Percentiles rank a stretch among this genome's conserved stretches.
Conservation (phyloP, 2,329 filamentous ascomycete species). For the Venturia asperata region DNA sequence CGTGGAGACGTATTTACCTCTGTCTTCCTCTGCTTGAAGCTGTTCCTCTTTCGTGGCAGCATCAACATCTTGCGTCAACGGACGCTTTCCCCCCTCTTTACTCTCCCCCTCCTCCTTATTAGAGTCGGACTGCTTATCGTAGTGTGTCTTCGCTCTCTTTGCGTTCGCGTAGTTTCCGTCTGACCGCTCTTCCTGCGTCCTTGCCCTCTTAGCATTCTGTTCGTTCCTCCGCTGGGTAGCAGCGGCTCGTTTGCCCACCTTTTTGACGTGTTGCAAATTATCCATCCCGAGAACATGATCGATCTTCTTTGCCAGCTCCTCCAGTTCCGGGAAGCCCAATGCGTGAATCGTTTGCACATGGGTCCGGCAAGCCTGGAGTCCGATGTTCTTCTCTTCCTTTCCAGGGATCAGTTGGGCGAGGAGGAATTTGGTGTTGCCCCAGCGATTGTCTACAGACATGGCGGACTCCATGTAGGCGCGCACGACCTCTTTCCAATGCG, state of each 20-base stretch:
- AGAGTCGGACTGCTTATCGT: not conserved
- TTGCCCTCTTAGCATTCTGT: constrained; percentile 11
- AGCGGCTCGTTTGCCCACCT: constrained; percentile 15
- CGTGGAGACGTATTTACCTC: not conserved
- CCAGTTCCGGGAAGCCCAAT: constrained; percentile 57
- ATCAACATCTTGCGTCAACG: not conserved
- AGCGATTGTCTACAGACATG: constrained; percentile 76
- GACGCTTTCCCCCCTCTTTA: not conserved
- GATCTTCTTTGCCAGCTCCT: constrained; percentile 55
- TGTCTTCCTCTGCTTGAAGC: constrained; percentile 12
- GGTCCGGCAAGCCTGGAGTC: constrained; percentile 58
- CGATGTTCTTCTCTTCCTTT: constrained; percentile 57
- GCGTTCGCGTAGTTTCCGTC: not conserved
- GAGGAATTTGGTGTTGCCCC: constrained; percentile 88
- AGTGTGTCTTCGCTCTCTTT: constrained; percentile 3
- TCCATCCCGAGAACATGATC: constrained; percentile 52
- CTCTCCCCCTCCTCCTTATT: not conserved
- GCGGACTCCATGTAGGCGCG: constrained; percentile 65
- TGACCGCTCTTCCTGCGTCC: not conserved
- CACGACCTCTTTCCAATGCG: constrained; percentile 70
- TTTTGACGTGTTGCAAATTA: constrained; percentile 4
- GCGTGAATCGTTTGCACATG: constrained; percentile 63
- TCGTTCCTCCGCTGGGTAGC: constrained; percentile 11
- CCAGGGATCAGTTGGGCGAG: constrained; percentile 81
- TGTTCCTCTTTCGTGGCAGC: not conserved